Base-by-base conservation (phyloP, 495 filamentous ascomycete species). In the Penicillium ochrochloron region DNA sequence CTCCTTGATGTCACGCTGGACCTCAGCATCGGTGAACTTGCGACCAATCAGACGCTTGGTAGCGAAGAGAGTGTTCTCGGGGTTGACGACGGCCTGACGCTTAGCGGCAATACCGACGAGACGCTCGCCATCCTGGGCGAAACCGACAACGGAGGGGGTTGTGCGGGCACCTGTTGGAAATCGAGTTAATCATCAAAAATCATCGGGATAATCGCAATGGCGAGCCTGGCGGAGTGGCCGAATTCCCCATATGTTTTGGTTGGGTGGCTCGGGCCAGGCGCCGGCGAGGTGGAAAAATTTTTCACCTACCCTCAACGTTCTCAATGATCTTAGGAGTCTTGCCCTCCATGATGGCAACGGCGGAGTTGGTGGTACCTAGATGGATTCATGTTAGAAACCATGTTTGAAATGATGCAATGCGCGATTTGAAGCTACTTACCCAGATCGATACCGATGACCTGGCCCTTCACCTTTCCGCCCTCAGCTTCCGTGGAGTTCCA, bases 21-120 rank as follows among this genome's bases (percentile, higher is more conserved):
- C 93, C 85, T 99, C 95, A 67, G 85, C 74, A 75, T 99, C 95
- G 75, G 90, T 95, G 85, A 93, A 99, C 84, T 98, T 98, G 75
- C 95, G 93, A 69, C 95, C 95, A 76, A 99, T 99, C 76, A 99
- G 88, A 88, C 95, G 93, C 90, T 99, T 99, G 64, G 95, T 99
- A 80, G 95, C 95, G 76, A 99, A 99, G 55, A 99, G 89, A 54
- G 95, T 99, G 83, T 99, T 98, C 80, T 99, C 95, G 4, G 95
- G 95, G 85, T 99, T 99, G 70, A 99, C 96, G 70, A 98, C 96
- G 55, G 95, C 95, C 81, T 99, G 95, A 75, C 95, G 94, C 88
- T 99, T 99, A 66, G 95, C 95, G 55, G 95, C 92, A 69, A 98
- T 93, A 90, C 95, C 95, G 67, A 99, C 95, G 62, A 99, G 82